phyloP scores from a whole-genome alignment of 2,329 filamentous ascomycete genomes.

The Alternaria sp. region DNA sequence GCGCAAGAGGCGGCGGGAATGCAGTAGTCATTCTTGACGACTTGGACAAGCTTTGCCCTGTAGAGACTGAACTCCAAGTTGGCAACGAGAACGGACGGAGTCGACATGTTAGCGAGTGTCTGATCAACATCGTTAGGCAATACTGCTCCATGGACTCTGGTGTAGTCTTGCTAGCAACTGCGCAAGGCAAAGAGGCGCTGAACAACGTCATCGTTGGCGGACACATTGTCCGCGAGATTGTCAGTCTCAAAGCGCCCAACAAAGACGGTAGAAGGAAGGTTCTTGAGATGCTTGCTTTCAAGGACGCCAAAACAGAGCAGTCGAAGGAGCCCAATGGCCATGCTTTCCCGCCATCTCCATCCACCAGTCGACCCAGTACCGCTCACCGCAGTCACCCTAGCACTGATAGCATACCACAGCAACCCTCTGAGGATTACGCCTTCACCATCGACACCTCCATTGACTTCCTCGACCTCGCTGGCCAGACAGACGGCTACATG shows the following conservation, averaged over 20 bases:
- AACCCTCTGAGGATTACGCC: slow-evolving; percentile 50
- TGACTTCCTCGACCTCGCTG: slow-evolving; percentile 90
- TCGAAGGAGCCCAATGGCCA: slow-evolving; percentile 33
- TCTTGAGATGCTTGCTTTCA: slow-evolving; percentile 75
- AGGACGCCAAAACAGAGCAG: slow-evolving; percentile 39
- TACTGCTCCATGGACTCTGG: slow-evolving; percentile 81
- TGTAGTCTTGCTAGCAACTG: slow-evolving; percentile 87
- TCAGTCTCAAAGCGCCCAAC: slow-evolving; percentile 86
- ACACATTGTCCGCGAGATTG: slow-evolving; percentile 89
- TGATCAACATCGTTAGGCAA: slow-evolving; percentile 82
- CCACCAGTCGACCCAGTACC: slow-evolving; percentile 54
- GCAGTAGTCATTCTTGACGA: slow-evolving; percentile 90
- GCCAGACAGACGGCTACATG: slow-evolving; percentile 97
- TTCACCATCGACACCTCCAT: slow-evolving; percentile 78
- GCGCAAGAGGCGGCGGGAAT: slow-evolving; percentile 81
- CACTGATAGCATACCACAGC: slow-evolving; percentile 43
- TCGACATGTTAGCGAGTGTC: slow-evolving; percentile 86
- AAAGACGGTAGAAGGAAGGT: slow-evolving; percentile 88
- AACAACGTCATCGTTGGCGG: slow-evolving; percentile 90
- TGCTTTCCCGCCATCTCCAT: slow-evolving; percentile 52
- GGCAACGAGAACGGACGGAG: slow-evolving; percentile 93
- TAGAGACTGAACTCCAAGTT: slow-evolving; percentile 92
- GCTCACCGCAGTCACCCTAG: slow-evolving; percentile 53
- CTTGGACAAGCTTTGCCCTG: slow-evolving; percentile 88
- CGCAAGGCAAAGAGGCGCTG: slow-evolving; percentile 89